phyloP scores from a whole-genome alignment of 768 basidiomycete genomes.

The Mycena haematopus region DNA sequence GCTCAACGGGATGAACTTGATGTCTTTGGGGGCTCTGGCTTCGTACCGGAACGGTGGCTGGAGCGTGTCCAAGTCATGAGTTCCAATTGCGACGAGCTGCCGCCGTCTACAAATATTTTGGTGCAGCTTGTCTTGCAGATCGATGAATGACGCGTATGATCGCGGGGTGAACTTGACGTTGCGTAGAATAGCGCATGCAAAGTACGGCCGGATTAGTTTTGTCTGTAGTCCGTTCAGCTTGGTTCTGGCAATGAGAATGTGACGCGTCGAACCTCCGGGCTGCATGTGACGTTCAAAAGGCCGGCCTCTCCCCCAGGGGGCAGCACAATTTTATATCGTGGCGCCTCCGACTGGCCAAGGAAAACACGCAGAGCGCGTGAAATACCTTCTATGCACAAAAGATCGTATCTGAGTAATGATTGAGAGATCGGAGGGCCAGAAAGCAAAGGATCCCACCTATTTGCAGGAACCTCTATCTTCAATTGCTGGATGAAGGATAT shows the following conservation, averaged over 20 bases:
- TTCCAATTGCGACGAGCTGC: conserved; percentile 94
- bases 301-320: conserved; percentile 71
- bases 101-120: conserved; percentile 92
- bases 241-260: neutral
- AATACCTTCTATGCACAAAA: conserved; percentile 97
- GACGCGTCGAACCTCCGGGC: conserved; percentile 66
- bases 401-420: conserved; percentile 77
- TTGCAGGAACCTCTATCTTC: conserved; percentile 99
- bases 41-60: conserved; percentile 88
- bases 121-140: conserved; percentile 98
- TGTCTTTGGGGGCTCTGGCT: conserved; percentile 80
- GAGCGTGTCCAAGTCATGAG: conserved; percentile 94
- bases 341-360: conserved; percentile 70
- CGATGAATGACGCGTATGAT: conserved; percentile 97
- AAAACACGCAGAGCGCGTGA: conserved; percentile 85
- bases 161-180: conserved; percentile 86
- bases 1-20: conserved; percentile 89
- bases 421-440: conserved; percentile 16
- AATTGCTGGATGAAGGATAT: conserved; percentile 68
- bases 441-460: conserved; percentile 60
- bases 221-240: conserved; percentile 53
- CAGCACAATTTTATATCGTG: conserved; percentile 75
- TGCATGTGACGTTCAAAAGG: conserved; percentile 71
- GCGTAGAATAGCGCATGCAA: conserved; percentile 90
- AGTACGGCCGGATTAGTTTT: conserved; percentile 83